Evolutionary conservation across 2,329 filamentous ascomycete species (phyloP), one percentile per base, ranked within the genome.

Genomic region (Ceratocystis papillata): DNA sequence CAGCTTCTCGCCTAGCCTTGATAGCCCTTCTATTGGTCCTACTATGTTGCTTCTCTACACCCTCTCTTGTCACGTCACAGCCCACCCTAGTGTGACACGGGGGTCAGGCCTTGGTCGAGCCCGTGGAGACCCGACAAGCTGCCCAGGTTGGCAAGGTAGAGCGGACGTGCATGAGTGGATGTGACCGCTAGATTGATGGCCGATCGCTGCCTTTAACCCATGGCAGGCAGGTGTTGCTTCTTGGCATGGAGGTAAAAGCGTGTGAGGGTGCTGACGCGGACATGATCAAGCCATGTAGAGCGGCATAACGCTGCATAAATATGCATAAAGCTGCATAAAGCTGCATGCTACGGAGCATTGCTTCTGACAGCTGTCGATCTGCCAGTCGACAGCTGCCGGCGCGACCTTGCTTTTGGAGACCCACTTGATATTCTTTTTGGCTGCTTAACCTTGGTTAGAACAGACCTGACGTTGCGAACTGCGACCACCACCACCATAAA

Each of bases 401-500:
- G 50, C 37, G 22, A 37, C 46, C 57, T 28, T 45, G 4, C 37
- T 44, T 45, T 25, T 33, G 4, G 30, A 30, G 7, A 10, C 55
- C 55, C 55, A 59, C 55, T 33, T 30, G 28, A 33, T 59, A 33
- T 30, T 33, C 6, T 33, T 59, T 33, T 37, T n/a, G 53, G 53
- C 53, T n/a, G 55, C 28, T n/a, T 37, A 59, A 59, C 55, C 33
- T 59, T 59, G 55, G 25, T n/a, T n/a, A n/a, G n/a, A 30, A 59
- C 15, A 20, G 33, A 59, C 55, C n/a, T 59, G 55, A 37, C 6
- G 28, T 59, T 59, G 55, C 55, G 55, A 59, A 59, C 33, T 59
- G 55, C 55, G 55, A 59, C 55, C 37, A 59, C 12, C 55, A 59
- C 55, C 55, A 59, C 12, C 25, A 59, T 33, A 59, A 59, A 59